Base-by-base conservation (phyloP, 2,329 filamentous ascomycete genomes). In the Ilyonectria mors-panacis region DNA sequence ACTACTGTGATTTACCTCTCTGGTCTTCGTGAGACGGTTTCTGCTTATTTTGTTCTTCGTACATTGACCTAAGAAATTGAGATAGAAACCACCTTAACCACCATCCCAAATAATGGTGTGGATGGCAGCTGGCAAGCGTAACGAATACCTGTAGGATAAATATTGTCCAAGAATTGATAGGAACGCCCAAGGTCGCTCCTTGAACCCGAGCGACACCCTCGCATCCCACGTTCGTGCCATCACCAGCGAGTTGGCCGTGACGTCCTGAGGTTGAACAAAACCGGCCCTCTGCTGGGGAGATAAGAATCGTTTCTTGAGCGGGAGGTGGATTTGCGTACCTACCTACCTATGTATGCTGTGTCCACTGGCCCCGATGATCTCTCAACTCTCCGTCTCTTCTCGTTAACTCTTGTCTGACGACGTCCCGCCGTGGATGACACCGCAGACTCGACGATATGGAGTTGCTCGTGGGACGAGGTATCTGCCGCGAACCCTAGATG, bases 351-450 rank as follows among this genome's bases (percentile, higher is more conserved):
- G 28, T 33, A 15, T 17, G 26, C 28, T 13, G 28, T 53, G 50
- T 17, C 10, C 30, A 37, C 33, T n/a, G 50, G 10, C 28, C 28
- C 6, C 50, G 30, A 21, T n/a, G 28, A 35, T 53, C 30, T 35
- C 50, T 53, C 50, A 53, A 21, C n/a, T 53, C 28, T 21, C 30
- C 50, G 50, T 35, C n/a, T 37, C 48, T 19, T 51, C 30, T 53
- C 50, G 30, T 53, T n/a, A 53, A 37, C 47, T 50, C 28, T 26
- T 50, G 47, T 50, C 28, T 30, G 28, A 53, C 30, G 28, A 53
- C 30, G 28, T 35, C 30, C 28, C 17, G 50, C 17, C 15, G 28
- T 17, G 30, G 28, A 53, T 53, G 50, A 23, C 50, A 53, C 50
- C n/a, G 30, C 50, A 35, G 50, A 35, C 30, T 53, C 30, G 50